A percentile compares a stretch with the other conserved stretches of the same genome.
Conservation (phyloP, 2,329 filamentous ascomycete species). For the Calonectria honghensis region DNA sequence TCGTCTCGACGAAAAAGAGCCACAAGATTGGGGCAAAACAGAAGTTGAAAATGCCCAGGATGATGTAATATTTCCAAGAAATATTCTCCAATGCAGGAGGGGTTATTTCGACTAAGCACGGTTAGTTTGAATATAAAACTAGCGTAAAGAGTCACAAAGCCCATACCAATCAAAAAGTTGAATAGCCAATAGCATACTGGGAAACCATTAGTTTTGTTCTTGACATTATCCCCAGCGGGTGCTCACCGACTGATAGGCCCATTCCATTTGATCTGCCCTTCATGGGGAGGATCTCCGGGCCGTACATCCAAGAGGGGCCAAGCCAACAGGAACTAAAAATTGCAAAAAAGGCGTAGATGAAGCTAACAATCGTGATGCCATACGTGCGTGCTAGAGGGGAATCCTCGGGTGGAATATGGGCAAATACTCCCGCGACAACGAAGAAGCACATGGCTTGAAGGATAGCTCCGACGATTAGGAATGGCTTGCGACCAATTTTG, state of each 20-base stretch:
- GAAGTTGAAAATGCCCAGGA: constrained; percentile 8
- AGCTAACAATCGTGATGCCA: constrained; percentile 1
- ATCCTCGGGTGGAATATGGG: background rate
- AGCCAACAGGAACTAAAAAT: constrained; percentile 17
- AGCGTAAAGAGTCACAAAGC: background rate
- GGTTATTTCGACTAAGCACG: background rate
- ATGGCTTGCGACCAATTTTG: constrained; percentile 12
- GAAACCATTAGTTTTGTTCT: background rate
- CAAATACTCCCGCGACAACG: constrained; percentile 2
- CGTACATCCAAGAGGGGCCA: constrained; percentile 12
- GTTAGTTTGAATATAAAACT: background rate
- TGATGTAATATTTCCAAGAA: constrained; percentile 14
- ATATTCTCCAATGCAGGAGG: constrained; percentile 14
- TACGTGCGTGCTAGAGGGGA: background rate
- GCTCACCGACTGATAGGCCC: constrained; percentile 6
- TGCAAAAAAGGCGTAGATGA: constrained; percentile 13
- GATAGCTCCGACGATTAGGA: background rate
- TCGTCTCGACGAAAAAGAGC: background rate
- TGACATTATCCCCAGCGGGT: accelerated
- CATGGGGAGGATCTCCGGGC: constrained; percentile 15
- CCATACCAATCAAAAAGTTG: constrained; percentile 12
- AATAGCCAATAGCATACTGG: constrained; percentile 10
- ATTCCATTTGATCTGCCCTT: background rate
- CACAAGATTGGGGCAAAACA: constrained; percentile 4
- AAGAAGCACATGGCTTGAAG: constrained; percentile 8